phyloP scores from a whole-genome alignment of 768 basidiomycete genomes.

The Serpula lacrymans region DNA sequence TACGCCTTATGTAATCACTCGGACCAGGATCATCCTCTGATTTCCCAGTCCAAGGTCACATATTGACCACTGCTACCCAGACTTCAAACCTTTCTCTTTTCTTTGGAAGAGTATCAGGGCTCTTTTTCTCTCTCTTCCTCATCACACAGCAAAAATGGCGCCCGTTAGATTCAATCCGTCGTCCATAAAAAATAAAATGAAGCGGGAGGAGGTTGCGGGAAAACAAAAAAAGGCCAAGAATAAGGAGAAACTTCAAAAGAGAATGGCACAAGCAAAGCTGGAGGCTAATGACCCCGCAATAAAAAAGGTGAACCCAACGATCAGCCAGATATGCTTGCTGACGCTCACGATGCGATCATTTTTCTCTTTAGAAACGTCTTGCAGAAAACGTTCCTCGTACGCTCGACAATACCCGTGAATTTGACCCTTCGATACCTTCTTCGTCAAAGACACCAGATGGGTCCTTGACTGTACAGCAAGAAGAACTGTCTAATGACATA shows the following conservation, averaged over 20 bases:
- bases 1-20: neutral
- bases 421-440: slow-evolving; percentile 49
- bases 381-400: slow-evolving; percentile 86
- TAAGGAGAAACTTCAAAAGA: slow-evolving; percentile 75
- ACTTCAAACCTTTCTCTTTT: neutral
- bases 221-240: slow-evolving; percentile 77
- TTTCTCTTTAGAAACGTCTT: slow-evolving; percentile 66
- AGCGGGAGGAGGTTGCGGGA: slow-evolving; percentile 72
- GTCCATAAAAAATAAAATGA: slow-evolving; percentile 82
- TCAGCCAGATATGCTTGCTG: neutral
- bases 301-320: slow-evolving; percentile 62
- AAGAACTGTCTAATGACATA: slow-evolving; percentile 66
- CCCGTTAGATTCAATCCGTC: slow-evolving; percentile 58
- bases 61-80: too few relatives aligned
- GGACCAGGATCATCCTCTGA: neutral
- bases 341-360: neutral
- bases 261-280: slow-evolving; percentile 73
- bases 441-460: slow-evolving; percentile 26
- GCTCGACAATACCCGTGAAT: slow-evolving; percentile 90
- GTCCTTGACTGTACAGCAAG: slow-evolving; percentile 37
- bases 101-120: neutral
- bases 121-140: neutral
- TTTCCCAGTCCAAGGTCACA: neutral
- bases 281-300: slow-evolving; percentile 73
- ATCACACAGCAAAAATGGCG: slow-evolving; percentile 39